Evolutionary conservation across 2,329 filamentous ascomycete genomes (phyloP).

Genomic region (Nemania sp.): DNA sequence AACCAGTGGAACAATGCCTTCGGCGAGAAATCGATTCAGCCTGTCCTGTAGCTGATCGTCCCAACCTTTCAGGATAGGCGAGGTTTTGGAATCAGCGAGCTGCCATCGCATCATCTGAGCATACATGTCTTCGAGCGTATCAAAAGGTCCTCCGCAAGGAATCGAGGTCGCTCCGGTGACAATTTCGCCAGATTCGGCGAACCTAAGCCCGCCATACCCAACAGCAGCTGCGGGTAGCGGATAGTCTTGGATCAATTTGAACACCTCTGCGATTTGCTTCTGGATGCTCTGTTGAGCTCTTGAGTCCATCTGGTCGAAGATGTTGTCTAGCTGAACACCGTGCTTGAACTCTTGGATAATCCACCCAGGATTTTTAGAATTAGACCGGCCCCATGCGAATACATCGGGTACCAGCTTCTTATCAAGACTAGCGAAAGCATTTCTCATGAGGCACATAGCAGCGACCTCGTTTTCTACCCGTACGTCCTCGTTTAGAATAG

Average conservation of each 20-base stretch:
- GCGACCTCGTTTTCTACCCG: slow-evolving; percentile 16
- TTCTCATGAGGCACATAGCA: slow-evolving; percentile 14
- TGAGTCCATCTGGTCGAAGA: slow-evolving; percentile 8
- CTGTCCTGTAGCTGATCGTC: background rate
- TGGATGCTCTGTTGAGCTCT: slow-evolving; percentile 5
- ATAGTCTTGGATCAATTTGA: slow-evolving; percentile 7
- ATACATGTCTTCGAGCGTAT: slow-evolving; percentile 3
- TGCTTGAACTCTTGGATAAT: slow-evolving; percentile 13
- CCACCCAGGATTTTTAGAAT: slow-evolving; percentile 13
- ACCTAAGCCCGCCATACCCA: slow-evolving; percentile 8
- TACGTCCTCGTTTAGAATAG: slow-evolving; percentile 14
- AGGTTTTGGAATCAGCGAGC: background rate
- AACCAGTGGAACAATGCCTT: background rate
- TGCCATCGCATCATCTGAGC: slow-evolving; percentile 4
- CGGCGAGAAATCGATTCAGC: background rate
- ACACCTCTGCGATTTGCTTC: slow-evolving; percentile 1
- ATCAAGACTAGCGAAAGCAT: slow-evolving; percentile 11
- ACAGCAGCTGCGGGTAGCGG: background rate
- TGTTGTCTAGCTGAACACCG: slow-evolving; percentile 11
- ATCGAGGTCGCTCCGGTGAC: slow-evolving; percentile 1
- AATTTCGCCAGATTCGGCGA: slow-evolving; percentile 1
- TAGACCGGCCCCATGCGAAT: slow-evolving; percentile 13
- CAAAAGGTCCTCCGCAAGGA: slow-evolving; percentile 1
- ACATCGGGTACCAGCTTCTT: slow-evolving; percentile 9
- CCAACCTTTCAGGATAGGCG: background rate